Percentiles rank a stretch among this genome's conserved stretches.
phyloP scores from a whole-genome alignment of 495 filamentous ascomycete genomes.

The Bacidia gigantensis region DNA sequence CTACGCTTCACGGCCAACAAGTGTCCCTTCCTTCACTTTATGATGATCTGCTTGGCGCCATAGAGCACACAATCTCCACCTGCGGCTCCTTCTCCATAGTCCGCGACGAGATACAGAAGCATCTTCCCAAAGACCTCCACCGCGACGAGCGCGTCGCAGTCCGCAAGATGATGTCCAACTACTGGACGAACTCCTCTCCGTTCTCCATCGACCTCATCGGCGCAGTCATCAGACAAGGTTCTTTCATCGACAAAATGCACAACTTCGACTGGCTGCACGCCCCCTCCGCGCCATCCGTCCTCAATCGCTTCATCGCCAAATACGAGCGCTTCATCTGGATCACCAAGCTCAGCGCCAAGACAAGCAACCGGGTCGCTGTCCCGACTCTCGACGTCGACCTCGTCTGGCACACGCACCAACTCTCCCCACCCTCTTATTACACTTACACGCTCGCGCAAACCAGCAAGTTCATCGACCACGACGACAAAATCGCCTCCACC shows the following conservation, averaged over 20 bases:
- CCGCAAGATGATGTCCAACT: conserved; percentile 62
- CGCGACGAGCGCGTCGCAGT: conserved; percentile 34
- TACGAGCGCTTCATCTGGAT: conserved; percentile 58
- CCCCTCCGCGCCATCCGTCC: conserved; percentile 47
- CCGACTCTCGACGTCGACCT: conserved; percentile 83
- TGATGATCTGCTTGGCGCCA: conserved; percentile 24
- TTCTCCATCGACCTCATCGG: conserved; percentile 65
- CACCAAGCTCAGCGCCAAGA: conserved; percentile 39
- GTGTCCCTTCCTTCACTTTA: not conserved
- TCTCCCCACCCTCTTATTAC: conserved; percentile 56
- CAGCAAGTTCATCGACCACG: conserved; percentile 58
- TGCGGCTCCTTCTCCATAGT: conserved; percentile 18
- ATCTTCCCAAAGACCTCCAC: conserved; percentile 12
- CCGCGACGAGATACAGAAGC: conserved; percentile 17
- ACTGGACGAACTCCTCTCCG: conserved; percentile 59
- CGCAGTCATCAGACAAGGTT: conserved; percentile 66
- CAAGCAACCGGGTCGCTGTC: conserved; percentile 40
- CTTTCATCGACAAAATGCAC: conserved; percentile 74
- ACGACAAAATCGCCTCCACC: conserved; percentile 65
- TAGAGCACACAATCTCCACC: conserved; percentile 31
- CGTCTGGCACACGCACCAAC: conserved; percentile 57
- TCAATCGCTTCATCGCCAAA: conserved; percentile 51
- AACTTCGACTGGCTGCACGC: conserved; percentile 64
- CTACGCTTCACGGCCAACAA: not conserved
- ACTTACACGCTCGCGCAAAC: conserved; percentile 14